phyloP scores from a whole-genome alignment of 1,284 basidiomycete species.

The Agroathelia rolfsii region DNA sequence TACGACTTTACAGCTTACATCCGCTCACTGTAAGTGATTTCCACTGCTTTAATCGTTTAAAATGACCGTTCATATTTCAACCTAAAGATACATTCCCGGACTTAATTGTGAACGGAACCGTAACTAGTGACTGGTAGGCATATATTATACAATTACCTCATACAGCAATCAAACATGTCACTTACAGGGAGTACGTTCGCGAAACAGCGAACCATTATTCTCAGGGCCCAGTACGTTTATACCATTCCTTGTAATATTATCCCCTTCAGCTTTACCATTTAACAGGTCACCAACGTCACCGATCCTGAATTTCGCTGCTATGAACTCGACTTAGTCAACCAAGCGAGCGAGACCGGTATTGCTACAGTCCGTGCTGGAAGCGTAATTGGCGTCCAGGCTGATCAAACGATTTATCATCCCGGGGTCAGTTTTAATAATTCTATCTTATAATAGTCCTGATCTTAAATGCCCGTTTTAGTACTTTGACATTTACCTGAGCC shows the following conservation, averaged over 20 bases:
- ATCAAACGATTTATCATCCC: slow-evolving; percentile 26
- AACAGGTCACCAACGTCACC: slow-evolving; percentile 31
- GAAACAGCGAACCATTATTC: slow-evolving; percentile 33
- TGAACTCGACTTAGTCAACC: slow-evolving; percentile 27
- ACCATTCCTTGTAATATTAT: slow-evolving; percentile 1
- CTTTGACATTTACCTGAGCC: slow-evolving; percentile 32
- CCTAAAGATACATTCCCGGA: slow-evolving; percentile 30
- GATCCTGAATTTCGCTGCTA: slow-evolving; percentile 36
- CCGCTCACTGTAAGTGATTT: no score
- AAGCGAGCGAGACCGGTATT: slow-evolving; percentile 25
- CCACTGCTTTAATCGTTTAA: no score
- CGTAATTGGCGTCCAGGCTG: slow-evolving; percentile 24
- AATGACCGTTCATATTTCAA: no score
- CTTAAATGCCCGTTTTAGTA: slow-evolving; percentile 17
- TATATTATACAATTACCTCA: no score
- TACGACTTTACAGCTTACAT: no score
- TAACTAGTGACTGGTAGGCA: slow-evolving; percentile 26
- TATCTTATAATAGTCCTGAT: no score
- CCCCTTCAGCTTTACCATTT: neutral
- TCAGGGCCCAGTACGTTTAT: slow-evolving; percentile 25
- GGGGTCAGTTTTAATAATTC: slow-evolving; percentile 24
- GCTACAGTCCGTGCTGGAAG: slow-evolving; percentile 32
- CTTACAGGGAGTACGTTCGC: slow-evolving; percentile 33
- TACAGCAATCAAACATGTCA: no score
- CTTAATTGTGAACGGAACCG: slow-evolving; percentile 22